Conservation (phyloP, 257 asterid species). For the Plantago ovata region DNA sequence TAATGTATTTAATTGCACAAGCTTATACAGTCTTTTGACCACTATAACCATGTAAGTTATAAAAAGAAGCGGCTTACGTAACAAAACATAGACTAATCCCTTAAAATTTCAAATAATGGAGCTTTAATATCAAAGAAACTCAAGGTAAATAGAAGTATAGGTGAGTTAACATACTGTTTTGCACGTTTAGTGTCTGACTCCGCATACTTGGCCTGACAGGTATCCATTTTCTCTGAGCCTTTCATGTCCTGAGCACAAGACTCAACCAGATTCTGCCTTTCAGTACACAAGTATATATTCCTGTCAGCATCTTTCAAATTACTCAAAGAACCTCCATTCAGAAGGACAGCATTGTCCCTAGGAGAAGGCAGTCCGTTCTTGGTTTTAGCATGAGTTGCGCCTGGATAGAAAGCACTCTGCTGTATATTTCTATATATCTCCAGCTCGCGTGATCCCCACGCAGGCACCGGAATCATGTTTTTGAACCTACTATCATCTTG, state of each 20-base stretch:
- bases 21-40: background rate
- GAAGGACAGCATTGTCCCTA: slow-evolving; percentile 28
- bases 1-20: background rate
- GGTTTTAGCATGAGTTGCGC: slow-evolving; percentile 26
- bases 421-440: slow-evolving; percentile 39
- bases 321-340: slow-evolving; percentile 30
- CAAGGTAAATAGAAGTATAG: background rate
- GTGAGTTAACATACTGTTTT: slow-evolving; percentile 14
- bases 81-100: background rate
- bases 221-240: background rate
- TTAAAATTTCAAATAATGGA: background rate
- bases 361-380: slow-evolving; percentile 42
- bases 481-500: slow-evolving; percentile 33
- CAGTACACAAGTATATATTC: slow-evolving; percentile 30
- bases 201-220: slow-evolving; percentile 7
- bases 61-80: background rate
- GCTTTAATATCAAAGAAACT: background rate
- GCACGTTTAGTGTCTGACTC: slow-evolving; percentile 13
- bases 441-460: slow-evolving; percentile 55
- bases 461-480: slow-evolving; percentile 30
- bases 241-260: background rate
- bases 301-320: slow-evolving; percentile 35
- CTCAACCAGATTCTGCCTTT: slow-evolving; percentile 30
- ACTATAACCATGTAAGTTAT: background rate
- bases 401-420: slow-evolving; percentile 32